Evolutionary conservation across 345 rosid species (phyloP).

Genomic region (Brassica carinata): DNA sequence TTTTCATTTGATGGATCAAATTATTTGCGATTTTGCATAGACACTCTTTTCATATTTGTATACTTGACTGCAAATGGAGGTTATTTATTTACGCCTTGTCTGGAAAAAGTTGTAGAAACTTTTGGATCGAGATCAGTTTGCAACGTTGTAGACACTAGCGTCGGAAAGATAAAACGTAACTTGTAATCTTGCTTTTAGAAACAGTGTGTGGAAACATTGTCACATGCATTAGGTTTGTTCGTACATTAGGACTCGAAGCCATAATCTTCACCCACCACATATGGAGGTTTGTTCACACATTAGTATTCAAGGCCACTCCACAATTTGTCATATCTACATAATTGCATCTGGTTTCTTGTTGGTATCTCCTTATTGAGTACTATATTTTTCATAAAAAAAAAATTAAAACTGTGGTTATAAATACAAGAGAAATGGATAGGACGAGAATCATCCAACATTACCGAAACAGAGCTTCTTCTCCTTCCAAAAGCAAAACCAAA

Average conservation of each 20-base stretch:
- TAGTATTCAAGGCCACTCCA: not conserved
- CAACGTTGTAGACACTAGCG: not conserved
- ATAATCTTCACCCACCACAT: not conserved
- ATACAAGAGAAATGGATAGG: not conserved
- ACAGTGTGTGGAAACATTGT: not conserved
- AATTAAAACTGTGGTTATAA: conserved; percentile 13
- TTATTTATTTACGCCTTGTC: not conserved
- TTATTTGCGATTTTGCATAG: not conserved
- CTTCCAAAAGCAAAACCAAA: not conserved
- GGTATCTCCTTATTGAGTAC: not conserved
- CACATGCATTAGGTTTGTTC: not conserved
- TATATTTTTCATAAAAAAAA: not conserved
- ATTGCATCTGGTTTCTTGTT: not conserved
- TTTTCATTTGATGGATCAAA: not conserved
- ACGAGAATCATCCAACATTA: not conserved
- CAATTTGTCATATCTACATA: not conserved
- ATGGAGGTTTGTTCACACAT: not conserved
- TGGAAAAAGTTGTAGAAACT: not conserved
- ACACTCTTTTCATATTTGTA: not conserved
- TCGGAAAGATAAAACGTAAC: not conserved
- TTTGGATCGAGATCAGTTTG: not conserved
- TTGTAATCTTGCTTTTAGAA: not conserved
- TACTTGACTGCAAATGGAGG: not conserved
- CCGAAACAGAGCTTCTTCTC: not conserved
- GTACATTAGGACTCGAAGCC: not conserved